These are phyloP conservation scores for Trichoderma sp. DNA, from an alignment of 2,329 filamentous ascomycete species.

Conservation along the genomic window DNA sequence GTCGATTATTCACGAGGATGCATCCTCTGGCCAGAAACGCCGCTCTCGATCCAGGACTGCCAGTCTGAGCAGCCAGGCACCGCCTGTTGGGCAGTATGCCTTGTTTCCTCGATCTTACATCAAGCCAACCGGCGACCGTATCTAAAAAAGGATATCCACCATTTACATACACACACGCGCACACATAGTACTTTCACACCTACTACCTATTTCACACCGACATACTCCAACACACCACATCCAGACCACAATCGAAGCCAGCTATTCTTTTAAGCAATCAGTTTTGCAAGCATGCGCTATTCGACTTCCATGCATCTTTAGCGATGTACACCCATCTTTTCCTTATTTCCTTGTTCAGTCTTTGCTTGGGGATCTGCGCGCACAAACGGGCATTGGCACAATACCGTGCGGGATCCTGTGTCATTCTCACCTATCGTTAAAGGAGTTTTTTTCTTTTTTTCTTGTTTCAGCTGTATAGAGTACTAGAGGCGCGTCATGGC, in stretches of 20 bases:
- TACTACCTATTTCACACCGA: not conserved
- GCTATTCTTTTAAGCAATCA: not conserved
- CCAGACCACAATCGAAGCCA: conserved; percentile 3
- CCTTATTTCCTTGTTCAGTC: not conserved
- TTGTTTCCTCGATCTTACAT: conserved; percentile 46
- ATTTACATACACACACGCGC: not conserved
- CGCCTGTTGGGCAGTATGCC: conserved; percentile 51
- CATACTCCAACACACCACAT: not conserved
- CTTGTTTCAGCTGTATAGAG: conserved; percentile 17
- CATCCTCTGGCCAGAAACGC: conserved; percentile 30
- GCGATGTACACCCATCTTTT: conserved; percentile 7
- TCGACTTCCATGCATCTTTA: conserved; percentile 14
- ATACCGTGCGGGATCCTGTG: not conserved
- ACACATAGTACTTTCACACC: not conserved
- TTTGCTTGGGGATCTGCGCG: not conserved
- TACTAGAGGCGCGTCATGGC: conserved; percentile 39
- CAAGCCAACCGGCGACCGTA: conserved; percentile 38
- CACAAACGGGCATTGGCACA: not conserved
- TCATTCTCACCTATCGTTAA: conserved; percentile 17
- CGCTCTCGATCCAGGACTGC: conserved; percentile 50
- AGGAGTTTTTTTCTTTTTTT: not conserved
- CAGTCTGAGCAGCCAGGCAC: conserved; percentile 46
- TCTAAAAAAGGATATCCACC: conserved; percentile 30
- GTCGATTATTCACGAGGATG: conserved; percentile 39
- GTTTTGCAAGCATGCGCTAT: conserved; percentile 10